Conservation (phyloP, 768 basidiomycete genomes). For the Russula abietina region DNA sequence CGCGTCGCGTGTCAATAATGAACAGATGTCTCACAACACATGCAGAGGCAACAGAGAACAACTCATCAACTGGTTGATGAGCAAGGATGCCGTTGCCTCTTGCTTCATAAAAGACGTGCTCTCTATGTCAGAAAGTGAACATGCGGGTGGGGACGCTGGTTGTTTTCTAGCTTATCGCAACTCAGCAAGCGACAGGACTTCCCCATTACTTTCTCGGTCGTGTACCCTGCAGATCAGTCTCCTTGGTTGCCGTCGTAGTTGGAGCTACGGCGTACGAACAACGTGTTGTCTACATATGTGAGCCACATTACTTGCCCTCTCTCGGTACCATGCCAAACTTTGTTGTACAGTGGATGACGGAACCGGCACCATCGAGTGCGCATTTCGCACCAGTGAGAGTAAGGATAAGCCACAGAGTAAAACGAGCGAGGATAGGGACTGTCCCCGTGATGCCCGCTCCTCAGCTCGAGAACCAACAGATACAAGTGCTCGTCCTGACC, state of each 20-base stretch:
- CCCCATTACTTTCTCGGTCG: slow-evolving; percentile 71
- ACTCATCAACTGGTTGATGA: slow-evolving; percentile 19
- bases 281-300: slow-evolving; percentile 55
- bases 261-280: slow-evolving; percentile 56
- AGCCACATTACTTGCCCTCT: slow-evolving; percentile 17
- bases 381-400: slow-evolving; percentile 31
- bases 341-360: slow-evolving; percentile 65
- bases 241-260: slow-evolving; percentile 58
- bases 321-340: slow-evolving; percentile 4
- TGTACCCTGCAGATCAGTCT: slow-evolving; percentile 61
- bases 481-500: not conserved
- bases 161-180: not conserved
- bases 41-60: slow-evolving; percentile 4
- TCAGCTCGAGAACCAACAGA: not conserved
- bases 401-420: not conserved
- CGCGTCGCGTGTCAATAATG: not conserved
- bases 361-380: slow-evolving; percentile 65
- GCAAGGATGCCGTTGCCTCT: slow-evolving; percentile 10
- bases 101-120: slow-evolving; percentile 20
- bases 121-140: slow-evolving; percentile 17
- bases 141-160: slow-evolving; percentile 14
- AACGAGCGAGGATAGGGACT: not conserved
- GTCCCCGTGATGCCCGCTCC: too few species aligned
- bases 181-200: slow-evolving; percentile 32
- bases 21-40: not conserved